phyloP scores from a whole-genome alignment of 176 grass and related monocot species.

The Rhynchospora breviuscula region DNA sequence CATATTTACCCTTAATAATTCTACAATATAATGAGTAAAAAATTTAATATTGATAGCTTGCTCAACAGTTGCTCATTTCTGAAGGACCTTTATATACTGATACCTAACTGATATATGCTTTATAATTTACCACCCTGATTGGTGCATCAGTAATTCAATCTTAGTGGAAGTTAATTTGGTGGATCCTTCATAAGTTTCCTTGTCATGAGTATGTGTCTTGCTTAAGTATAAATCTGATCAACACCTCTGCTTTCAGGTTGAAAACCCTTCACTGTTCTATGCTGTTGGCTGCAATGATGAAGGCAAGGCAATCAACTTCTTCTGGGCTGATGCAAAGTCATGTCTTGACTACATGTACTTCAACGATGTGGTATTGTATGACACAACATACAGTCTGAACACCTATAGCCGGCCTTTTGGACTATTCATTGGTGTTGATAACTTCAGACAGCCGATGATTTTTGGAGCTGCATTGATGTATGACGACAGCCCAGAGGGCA shows the following conservation, averaged over 20 bases:
- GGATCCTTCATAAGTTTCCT: neutral
- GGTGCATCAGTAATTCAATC: neutral
- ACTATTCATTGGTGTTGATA: constrained; percentile 64
- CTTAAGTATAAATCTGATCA: neutral
- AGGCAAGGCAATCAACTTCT: constrained; percentile 59
- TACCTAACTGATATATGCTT: neutral
- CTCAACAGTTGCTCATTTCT: neutral
- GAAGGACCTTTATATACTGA: neutral
- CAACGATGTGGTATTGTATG: constrained; percentile 75
- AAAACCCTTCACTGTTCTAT: constrained; percentile 61
- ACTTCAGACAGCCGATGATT: constrained; percentile 58
- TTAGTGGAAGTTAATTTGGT: neutral
- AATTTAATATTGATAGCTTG: neutral
- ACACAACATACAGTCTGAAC: constrained; percentile 68
- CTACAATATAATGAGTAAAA: neutral
- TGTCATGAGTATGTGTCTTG: neutral
- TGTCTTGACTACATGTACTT: constrained; percentile 69
- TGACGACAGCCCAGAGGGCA: constrained; percentile 49
- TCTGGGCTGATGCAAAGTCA: constrained; percentile 87
- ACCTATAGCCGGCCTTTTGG: constrained; percentile 63
- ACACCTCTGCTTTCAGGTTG: constrained; percentile 33
- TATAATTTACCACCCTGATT: neutral
- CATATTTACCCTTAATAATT: neutral
- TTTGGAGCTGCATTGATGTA: constrained; percentile 70
- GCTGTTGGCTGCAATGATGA: constrained; percentile 42